These are phyloP conservation scores for Suillus paluster DNA, from an alignment of 768 basidiomycete species.

Conservation along the genomic window DNA sequence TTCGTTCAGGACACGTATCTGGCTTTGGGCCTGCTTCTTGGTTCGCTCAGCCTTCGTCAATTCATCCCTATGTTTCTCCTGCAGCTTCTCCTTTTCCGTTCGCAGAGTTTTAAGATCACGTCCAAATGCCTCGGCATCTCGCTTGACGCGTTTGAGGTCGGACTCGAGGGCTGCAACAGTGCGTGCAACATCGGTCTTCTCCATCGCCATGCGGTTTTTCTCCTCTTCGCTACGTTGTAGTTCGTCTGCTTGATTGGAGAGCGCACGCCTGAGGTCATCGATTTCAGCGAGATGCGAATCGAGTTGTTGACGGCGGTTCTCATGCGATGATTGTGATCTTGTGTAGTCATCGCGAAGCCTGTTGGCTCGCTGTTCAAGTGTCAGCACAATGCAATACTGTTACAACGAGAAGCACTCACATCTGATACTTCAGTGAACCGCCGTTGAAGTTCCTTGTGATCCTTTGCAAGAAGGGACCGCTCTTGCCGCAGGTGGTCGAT, in stretches of 20 bases:
- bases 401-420: slow-evolving; percentile 43
- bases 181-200: slow-evolving; percentile 66
- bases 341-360: slow-evolving; percentile 65
- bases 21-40: slow-evolving; percentile 68
- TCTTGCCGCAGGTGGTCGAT: slow-evolving; percentile 82
- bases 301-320: slow-evolving; percentile 72
- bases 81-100: slow-evolving; percentile 67
- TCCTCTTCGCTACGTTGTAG: slow-evolving; percentile 69
- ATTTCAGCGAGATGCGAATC: slow-evolving; percentile 75
- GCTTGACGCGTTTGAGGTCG: slow-evolving; percentile 75
- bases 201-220: slow-evolving; percentile 60
- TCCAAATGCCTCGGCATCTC: slow-evolving; percentile 79
- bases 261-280: slow-evolving; percentile 71
- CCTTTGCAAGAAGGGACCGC: slow-evolving; percentile 65
- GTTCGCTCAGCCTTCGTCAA: slow-evolving; percentile 57
- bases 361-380: slow-evolving; percentile 53
- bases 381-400: background rate
- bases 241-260: slow-evolving; percentile 62
- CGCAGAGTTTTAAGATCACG: slow-evolving; percentile 73
- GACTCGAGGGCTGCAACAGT: slow-evolving; percentile 72
- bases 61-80: slow-evolving; percentile 60
- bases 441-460: slow-evolving; percentile 76
- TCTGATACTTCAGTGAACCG: slow-evolving; percentile 69
- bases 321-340: slow-evolving; percentile 66
- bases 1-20: slow-evolving; percentile 68